Evolutionary conservation across 495 filamentous ascomycete genomes (phyloP), one percentile per base, ranked within the genome.

Genomic region (Sabuloglossum arenarium): DNA sequence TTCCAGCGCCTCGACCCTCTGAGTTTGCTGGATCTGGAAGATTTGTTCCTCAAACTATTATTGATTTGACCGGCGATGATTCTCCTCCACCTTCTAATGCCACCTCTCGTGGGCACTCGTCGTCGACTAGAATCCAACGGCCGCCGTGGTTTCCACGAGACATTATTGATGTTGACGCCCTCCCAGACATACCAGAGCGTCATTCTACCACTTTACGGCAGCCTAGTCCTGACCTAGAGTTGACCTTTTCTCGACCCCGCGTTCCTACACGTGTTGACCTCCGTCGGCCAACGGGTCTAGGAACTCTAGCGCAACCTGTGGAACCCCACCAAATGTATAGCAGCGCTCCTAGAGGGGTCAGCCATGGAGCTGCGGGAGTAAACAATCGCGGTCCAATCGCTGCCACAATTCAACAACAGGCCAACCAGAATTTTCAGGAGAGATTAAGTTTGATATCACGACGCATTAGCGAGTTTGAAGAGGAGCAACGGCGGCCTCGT

Each of bases 31-130:
- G 47, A 29, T 23, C 47, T 0, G 11, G 9, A 11, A 51, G 24
- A 19, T 19, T 51, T 14, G 47, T 58, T 54, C 16, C 52, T 21
- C 68, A 66, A 16, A 66, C 70, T 28, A 66, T 79, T 6, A 78
- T 81, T 21, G 78, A 81, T 60, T 62, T 81, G 23, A 80, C 77
- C 4, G 67, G 70, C 11, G 75, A 77, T 11, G 55, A 56, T 23
- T 25, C 50, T 11, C 31, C 46, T 0, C 28, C 50, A 8, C n/a
- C 37, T 29, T 23, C 55, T 5, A 1, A 14, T 30, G 12, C n/a
- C 21, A 31, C 12, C n/a, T 27, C 55, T 28, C 43, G 45, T 29
- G 55, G 28, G 5, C 28, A 21, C 42, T 53, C 30, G 25, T 46
- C 47, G 16, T 25, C 43, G 16, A 56, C 53, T 49, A 52, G 63